These are phyloP conservation scores for Cenococcum geophilum DNA, from an alignment of 495 filamentous ascomycete genomes.

Conservation along the genomic window DNA sequence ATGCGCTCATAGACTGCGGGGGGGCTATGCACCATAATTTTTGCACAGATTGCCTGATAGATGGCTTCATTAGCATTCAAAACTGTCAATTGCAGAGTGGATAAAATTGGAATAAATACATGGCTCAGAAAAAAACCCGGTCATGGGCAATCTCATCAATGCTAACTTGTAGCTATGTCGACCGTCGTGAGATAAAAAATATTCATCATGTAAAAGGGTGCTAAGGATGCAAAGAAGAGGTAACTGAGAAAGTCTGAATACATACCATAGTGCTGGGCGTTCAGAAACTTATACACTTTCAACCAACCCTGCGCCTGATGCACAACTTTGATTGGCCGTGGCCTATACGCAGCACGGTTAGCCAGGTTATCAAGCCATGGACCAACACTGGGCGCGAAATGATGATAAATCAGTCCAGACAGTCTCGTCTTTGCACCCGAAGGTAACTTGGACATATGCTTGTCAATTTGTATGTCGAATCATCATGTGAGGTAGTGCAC, in stretches of 20 bases:
- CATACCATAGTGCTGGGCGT: neutral
- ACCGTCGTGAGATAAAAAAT: conserved; percentile 88
- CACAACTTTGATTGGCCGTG: too few species aligned
- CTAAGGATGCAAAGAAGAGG: conserved; percentile 34
- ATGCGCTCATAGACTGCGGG: too few species aligned
- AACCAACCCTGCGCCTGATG: too few species aligned
- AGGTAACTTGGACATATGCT: conserved; percentile 78
- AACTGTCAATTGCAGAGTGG: neutral
- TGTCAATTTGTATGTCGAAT: conserved; percentile 62
- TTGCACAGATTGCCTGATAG: too few species aligned
- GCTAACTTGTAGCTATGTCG: conserved; percentile 75
- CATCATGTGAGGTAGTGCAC: conserved; percentile 48
- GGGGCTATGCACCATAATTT: too few species aligned
- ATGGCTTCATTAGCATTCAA: too few species aligned
- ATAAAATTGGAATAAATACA: neutral
- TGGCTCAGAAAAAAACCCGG: conserved; percentile 49
- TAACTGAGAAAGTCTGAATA: conserved; percentile 24
- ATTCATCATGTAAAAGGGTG: conserved; percentile 60
- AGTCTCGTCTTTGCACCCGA: conserved; percentile 57
- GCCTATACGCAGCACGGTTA: too few species aligned
- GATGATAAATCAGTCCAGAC: conserved; percentile 31
- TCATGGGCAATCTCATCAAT: conserved; percentile 90
- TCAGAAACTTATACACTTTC: too few species aligned
- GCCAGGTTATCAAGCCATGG: too few species aligned
- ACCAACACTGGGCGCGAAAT: neutral